Percentiles rank a stretch among this genome's conserved stretches.
Evolutionary conservation across 495 filamentous ascomycete genomes (phyloP).

Genomic region (Penicillium canescens): DNA sequence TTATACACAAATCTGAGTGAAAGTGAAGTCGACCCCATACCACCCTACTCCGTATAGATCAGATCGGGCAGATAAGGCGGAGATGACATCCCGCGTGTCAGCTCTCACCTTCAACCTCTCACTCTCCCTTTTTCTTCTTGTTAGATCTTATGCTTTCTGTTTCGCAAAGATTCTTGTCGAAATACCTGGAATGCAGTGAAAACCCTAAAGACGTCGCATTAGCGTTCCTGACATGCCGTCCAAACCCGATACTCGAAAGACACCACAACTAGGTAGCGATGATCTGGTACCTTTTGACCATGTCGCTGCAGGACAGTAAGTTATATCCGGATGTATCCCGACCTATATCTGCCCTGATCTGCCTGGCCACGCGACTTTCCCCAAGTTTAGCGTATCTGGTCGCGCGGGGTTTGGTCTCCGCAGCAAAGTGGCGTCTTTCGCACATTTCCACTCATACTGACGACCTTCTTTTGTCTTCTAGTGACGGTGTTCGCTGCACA

Average conservation of each 20-base stretch:
- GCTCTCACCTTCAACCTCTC: neutral
- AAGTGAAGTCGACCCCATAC: too few relatives aligned
- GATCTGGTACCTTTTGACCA: slow-evolving; percentile 73
- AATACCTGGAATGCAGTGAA: slow-evolving; percentile 21
- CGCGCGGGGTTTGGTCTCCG: slow-evolving; percentile 1
- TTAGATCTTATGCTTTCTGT: neutral
- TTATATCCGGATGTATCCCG: slow-evolving; percentile 17
- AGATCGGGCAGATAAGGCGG: too few relatives aligned
- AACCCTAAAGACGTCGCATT: neutral
- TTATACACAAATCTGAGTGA: too few relatives aligned
- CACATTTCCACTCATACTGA: slow-evolving; percentile 5
- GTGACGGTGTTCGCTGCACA: slow-evolving; percentile 89
- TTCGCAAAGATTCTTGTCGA: slow-evolving; percentile 1
- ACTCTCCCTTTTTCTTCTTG: neutral
- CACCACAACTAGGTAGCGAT: slow-evolving; percentile 41
- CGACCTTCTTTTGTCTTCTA: slow-evolving; percentile 34
- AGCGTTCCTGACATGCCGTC: slow-evolving; percentile 34
- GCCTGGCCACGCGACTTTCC: slow-evolving; percentile 9
- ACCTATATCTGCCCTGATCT: neutral
- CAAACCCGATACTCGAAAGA: slow-evolving; percentile 36
- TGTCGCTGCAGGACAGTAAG: slow-evolving; percentile 94
- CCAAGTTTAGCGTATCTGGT: neutral
- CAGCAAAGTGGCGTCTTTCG: too few relatives aligned
- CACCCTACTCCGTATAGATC: too few relatives aligned
- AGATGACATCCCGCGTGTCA: too few relatives aligned